A percentile compares a stretch with the other conserved stretches of the same genome.
Evolutionary conservation across 352 stramenopile species (phyloP).

Genomic region (Phytopythium boreale): DNA sequence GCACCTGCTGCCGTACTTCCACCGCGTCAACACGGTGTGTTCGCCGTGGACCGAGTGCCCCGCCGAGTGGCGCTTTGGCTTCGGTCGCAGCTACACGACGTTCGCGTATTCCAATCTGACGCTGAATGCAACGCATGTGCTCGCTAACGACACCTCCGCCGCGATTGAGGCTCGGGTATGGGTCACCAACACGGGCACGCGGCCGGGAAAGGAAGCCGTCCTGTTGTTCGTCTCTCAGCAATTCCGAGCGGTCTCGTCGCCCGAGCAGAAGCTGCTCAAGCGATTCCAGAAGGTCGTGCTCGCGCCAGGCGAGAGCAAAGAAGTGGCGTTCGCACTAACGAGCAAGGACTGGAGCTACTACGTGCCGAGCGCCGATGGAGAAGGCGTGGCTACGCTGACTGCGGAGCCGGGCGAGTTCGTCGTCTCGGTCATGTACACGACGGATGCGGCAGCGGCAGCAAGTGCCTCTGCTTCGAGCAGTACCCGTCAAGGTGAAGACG

Average conservation of each 20-base stretch:
- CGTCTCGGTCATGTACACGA: conserved; percentile 41
- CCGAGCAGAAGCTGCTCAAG: conserved; percentile 77
- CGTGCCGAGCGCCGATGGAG: conserved; percentile 32
- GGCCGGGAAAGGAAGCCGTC: conserved; percentile 55
- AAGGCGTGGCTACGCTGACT: conserved; percentile 25
- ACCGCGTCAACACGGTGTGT: conserved; percentile 61
- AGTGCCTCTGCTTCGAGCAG: background rate
- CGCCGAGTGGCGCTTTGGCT: conserved; percentile 61
- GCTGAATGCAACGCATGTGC: conserved; percentile 33
- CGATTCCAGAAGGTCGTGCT: conserved; percentile 64
- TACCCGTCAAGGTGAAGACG: background rate
- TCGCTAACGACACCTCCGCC: conserved; percentile 18
- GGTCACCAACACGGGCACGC: conserved; percentile 56
- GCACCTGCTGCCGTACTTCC: conserved; percentile 64
- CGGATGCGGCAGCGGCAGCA: background rate
- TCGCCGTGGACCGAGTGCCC: conserved; percentile 48
- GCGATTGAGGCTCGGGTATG: conserved; percentile 44
- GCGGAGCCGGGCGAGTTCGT: conserved; percentile 48
- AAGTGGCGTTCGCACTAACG: conserved; percentile 44
- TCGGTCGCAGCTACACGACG: conserved; percentile 61
- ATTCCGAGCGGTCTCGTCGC: conserved; percentile 43
- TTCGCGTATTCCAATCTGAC: conserved; percentile 60
- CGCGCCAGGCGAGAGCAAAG: conserved; percentile 17
- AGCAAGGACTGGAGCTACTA: conserved; percentile 56
- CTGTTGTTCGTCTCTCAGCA: conserved; percentile 69